Evolutionary conservation across 2,329 filamentous ascomycete genomes (phyloP).

Genomic region (Chrysosphaeria jannelii): DNA sequence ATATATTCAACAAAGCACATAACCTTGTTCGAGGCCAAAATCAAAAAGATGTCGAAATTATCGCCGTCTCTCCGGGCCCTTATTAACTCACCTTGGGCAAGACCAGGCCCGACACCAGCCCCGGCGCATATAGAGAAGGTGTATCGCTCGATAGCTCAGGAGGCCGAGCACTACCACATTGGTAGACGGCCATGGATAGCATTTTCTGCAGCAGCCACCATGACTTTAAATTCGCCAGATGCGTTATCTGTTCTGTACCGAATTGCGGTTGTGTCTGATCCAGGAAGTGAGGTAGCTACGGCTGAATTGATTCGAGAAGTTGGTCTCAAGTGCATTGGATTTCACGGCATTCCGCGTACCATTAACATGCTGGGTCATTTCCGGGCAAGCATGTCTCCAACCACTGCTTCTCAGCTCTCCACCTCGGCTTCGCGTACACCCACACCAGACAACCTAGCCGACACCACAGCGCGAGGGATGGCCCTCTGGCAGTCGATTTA

Average conservation of each 20-base stretch:
- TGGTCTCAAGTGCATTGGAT: constrained; percentile 23
- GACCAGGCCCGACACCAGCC: constrained; percentile 32
- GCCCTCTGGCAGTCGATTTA: constrained; percentile 52
- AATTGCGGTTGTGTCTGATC: constrained; percentile 16
- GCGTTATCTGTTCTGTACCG: constrained; percentile 34
- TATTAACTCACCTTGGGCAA: constrained; percentile 37
- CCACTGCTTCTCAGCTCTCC: constrained; percentile 28
- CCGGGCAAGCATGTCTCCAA: constrained; percentile 1
- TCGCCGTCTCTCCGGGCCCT: constrained; percentile 40
- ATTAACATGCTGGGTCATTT: constrained; percentile 43
- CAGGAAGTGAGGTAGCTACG: constrained; percentile 16
- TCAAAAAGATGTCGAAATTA: constrained; percentile 34
- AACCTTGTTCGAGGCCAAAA: too few relatives aligned
- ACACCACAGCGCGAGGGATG: constrained; percentile 25
- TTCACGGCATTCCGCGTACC: constrained; percentile 56
- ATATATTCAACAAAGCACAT: too few relatives aligned
- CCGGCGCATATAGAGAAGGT: constrained; percentile 30
- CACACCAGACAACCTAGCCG: constrained; percentile 20
- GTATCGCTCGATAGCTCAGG: constrained; percentile 30
- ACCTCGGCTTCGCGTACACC: constrained; percentile 20
- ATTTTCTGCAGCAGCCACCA: constrained; percentile 45
- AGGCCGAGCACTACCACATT: constrained; percentile 29
- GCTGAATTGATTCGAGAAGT: constrained; percentile 49
- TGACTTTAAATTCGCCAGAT: constrained; percentile 65
- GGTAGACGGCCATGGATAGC: constrained; percentile 34